Evolutionary conservation across 2,329 filamentous ascomycete species (phyloP), one percentile per base, ranked within the genome.

Genomic region (Trematosphaeria pertusa): DNA sequence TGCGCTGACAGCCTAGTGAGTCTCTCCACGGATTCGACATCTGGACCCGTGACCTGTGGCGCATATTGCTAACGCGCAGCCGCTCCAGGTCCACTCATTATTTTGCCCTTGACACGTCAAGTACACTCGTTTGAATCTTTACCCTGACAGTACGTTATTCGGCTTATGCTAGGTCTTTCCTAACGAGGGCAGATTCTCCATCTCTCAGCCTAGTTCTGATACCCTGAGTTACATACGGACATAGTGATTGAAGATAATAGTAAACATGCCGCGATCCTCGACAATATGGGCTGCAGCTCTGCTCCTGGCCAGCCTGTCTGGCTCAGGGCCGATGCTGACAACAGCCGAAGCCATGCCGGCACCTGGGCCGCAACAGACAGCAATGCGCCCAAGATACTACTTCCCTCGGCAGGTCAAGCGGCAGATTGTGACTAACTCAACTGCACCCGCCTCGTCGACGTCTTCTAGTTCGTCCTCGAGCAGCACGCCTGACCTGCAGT

Each of bases 301-400:
- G 46, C 64, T 75, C 44, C 62, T 78, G 56, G 65, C 65, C 44
- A 70, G 63, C 50, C 65, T 78, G 62, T 77, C 76, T 50, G 74
- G 74, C 62, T 76, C 75, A 48, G 73, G 73, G 43, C 71, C 74
- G 5, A 58, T 72, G 34, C 68, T 76, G 56, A 76, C 76, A 20
- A 75, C 70, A 33, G 77, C 77, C 43, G 75, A 79, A 60, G 76
- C 76, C 48, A 76, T 77, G 65, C 76, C 77, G 49, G 76, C 76
- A 58, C 63, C 69, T 48, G 59, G 62, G 19, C 65, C 70, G 42
- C 56, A 67, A 56, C 53, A 67, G 52, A 67, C 70, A 46, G 58
- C 67, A 38, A 56, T 44, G 19, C 63, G 58, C 33, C 75, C 76
- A 18, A 67, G 70, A 55, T 78, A 78, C 69, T 78, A 78, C 64